A percentile compares a stretch with the other conserved stretches of the same genome.
These are phyloP conservation scores for Pseudocercospora vitis DNA, from an alignment of 2,329 filamentous ascomycete species.

Conservation along the genomic window DNA sequence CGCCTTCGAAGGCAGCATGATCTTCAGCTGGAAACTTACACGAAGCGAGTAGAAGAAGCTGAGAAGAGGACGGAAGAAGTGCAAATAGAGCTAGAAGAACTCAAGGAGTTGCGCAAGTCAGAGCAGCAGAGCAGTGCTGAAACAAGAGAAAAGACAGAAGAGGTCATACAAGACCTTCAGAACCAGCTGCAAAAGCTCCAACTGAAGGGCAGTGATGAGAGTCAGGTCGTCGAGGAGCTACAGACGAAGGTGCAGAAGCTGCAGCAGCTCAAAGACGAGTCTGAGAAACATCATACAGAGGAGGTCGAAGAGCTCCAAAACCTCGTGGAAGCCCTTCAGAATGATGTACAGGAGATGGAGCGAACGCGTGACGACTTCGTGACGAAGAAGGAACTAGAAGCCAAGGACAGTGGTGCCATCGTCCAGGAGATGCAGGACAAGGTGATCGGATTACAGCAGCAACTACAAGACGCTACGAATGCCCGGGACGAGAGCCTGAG, in stretches of 20 bases:
- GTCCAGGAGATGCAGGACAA: constrained; percentile 27
- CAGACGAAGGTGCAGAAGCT: constrained; percentile 20
- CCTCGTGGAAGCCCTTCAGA: constrained; percentile 18
- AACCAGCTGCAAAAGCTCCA: constrained; percentile 28
- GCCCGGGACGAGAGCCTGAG: constrained; percentile 19
- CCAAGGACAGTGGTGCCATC: constrained; percentile 7
- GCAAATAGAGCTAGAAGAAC: constrained; percentile 21
- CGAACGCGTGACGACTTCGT: constrained; percentile 9
- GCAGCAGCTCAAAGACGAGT: constrained; percentile 21
- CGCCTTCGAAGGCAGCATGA: constrained; percentile 17
- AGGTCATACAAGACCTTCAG: constrained; percentile 23
- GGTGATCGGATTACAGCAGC: constrained; percentile 19
- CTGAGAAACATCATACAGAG: constrained; percentile 16
- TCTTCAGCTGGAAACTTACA: constrained; percentile 18
- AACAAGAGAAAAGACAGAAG: constrained; percentile 15
- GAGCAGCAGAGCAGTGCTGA: constrained; percentile 13
- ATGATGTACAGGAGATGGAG: constrained; percentile 14
- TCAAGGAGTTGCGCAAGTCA: constrained; percentile 15
- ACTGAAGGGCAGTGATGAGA: constrained; percentile 26
- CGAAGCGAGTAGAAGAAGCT: constrained; percentile 14
- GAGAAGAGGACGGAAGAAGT: constrained; percentile 13
- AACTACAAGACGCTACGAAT: constrained; percentile 21
- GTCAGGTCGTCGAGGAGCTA: constrained; percentile 21
- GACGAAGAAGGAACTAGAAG: constrained; percentile 20
- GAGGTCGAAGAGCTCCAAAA: constrained; percentile 16